Conservation (phyloP, 371 early-diverging fungal species). For the Choanephora cucurbitarum region DNA sequence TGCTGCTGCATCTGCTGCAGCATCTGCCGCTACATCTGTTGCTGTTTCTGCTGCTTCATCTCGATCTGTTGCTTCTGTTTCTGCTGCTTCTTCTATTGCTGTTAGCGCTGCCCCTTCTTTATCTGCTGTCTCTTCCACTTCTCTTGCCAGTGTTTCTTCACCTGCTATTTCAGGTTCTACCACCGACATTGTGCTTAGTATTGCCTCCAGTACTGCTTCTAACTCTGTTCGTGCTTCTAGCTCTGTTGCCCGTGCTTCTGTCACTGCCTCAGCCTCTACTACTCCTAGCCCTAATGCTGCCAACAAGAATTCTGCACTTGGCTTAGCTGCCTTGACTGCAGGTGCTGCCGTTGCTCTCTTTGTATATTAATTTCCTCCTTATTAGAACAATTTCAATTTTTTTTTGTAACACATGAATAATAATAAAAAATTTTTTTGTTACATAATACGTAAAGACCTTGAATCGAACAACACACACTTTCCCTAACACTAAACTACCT, state of each 20-base stretch:
- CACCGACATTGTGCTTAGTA: neutral
- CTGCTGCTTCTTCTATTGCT: neutral
- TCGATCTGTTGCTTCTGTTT: neutral
- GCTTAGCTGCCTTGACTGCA: slow-evolving; percentile 11
- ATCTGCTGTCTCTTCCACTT: slow-evolving; percentile 1
- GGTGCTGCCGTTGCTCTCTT: slow-evolving; percentile 7
- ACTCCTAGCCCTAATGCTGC: slow-evolving; percentile 7
- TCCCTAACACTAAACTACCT: no score
- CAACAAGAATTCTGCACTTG: slow-evolving; percentile 5
- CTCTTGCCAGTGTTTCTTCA: slow-evolving; percentile 5
- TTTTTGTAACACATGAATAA: no score
- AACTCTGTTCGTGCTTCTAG: slow-evolving; percentile 1
- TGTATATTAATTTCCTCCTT: neutral
- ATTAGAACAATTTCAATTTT: neutral
- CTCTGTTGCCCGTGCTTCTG: slow-evolving; percentile 10
- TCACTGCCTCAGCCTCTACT: neutral
- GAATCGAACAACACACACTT: no score
- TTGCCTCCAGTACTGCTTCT: neutral
- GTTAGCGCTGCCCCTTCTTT: neutral
- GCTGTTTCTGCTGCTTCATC: neutral
- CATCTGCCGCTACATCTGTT: neutral
- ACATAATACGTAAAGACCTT: no score
- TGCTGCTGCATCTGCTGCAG: neutral
- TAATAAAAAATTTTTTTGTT: no score
- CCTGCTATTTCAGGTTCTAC: neutral